These are phyloP conservation scores for Leccinum olivaceopallidum DNA, from an alignment of 768 basidiomycete genomes.

Conservation along the genomic window DNA sequence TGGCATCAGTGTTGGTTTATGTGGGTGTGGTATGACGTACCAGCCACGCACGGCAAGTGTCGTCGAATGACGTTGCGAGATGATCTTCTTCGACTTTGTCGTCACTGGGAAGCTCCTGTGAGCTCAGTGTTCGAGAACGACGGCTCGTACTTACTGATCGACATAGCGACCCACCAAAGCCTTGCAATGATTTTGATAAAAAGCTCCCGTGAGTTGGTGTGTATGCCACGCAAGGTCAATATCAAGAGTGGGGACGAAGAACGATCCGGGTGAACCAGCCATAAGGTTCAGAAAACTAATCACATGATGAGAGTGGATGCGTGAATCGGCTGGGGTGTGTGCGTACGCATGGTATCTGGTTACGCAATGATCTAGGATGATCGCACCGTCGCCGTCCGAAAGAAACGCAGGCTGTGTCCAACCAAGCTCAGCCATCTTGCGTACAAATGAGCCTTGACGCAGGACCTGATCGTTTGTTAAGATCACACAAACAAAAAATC, in stretches of 20 bases:
- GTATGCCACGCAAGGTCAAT: slow-evolving; percentile 77
- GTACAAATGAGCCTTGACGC: slow-evolving; percentile 54
- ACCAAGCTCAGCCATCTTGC: slow-evolving; percentile 51
- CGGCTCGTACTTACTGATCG: slow-evolving; percentile 47
- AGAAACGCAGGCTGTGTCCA: slow-evolving; percentile 51
- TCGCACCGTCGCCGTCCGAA: slow-evolving; percentile 35
- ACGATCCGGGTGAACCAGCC: slow-evolving; percentile 40
- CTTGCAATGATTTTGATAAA: slow-evolving; percentile 45
- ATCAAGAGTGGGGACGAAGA: slow-evolving; percentile 62
- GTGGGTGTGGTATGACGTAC: slow-evolving; percentile 25
- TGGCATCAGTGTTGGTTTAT: background rate
- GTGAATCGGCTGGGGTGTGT: background rate
- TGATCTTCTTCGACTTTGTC: slow-evolving; percentile 50
- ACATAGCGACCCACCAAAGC: slow-evolving; percentile 44
- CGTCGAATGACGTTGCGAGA: slow-evolving; percentile 47
- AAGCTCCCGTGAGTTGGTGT: slow-evolving; percentile 50
- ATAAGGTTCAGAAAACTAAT: slow-evolving; percentile 52
- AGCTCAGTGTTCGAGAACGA: too few species aligned
- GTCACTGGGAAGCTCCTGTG: slow-evolving; percentile 37
- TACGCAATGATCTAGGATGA: slow-evolving; percentile 48
- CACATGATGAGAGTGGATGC: background rate
- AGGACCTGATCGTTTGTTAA: slow-evolving; percentile 38
- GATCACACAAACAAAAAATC: background rate
- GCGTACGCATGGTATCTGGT: slow-evolving; percentile 58
- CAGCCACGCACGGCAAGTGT: slow-evolving; percentile 51